phyloP scores from a whole-genome alignment of 345 rosid species.

The Clarkia xantiana region DNA sequence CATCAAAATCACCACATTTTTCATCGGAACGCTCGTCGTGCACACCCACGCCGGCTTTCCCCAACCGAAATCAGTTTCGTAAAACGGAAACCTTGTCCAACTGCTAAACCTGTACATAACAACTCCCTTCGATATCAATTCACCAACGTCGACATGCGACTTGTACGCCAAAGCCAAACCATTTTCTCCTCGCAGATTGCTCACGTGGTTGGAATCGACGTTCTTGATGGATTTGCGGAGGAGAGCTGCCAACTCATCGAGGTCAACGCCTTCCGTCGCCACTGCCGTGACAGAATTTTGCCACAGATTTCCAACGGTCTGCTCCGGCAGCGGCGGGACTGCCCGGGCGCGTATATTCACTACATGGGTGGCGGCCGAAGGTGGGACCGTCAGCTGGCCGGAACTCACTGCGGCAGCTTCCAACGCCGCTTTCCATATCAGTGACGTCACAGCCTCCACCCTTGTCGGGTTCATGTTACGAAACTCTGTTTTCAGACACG shows the following conservation, averaged over 20 bases:
- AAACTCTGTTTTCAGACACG: not conserved
- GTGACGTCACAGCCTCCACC: slow-evolving; percentile 3
- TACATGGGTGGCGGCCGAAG: slow-evolving; percentile 12
- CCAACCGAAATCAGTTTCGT: slow-evolving; percentile 11
- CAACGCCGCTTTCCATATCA: slow-evolving; percentile 2
- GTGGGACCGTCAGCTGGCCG: not conserved
- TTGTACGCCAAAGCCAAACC: slow-evolving; percentile 3
- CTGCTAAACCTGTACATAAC: slow-evolving; percentile 2
- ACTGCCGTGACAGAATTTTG: not conserved
- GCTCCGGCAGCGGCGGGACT: slow-evolving; percentile 10
- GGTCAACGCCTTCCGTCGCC: slow-evolving; percentile 2
- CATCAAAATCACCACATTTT: slow-evolving; percentile 6
- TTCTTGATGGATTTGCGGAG: slow-evolving; percentile 7
- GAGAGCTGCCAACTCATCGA: slow-evolving; percentile 6
- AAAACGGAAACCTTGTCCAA: slow-evolving; percentile 6
- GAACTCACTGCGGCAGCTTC: not conserved
- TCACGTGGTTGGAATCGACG: slow-evolving; percentile 5
- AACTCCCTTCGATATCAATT: not conserved
- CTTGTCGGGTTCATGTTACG: not conserved
- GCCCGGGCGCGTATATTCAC: slow-evolving; percentile 12
- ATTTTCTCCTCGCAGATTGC: slow-evolving; percentile 4
- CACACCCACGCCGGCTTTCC: slow-evolving; percentile 8
- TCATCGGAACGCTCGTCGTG: not conserved
- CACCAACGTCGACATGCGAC: not conserved
- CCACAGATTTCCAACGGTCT: slow-evolving; percentile 15